Evolutionary conservation across 805 yeast species (phyloP), one percentile per base, ranked within the genome.

Genomic region (Kodamaea lidongshanica): DNA sequence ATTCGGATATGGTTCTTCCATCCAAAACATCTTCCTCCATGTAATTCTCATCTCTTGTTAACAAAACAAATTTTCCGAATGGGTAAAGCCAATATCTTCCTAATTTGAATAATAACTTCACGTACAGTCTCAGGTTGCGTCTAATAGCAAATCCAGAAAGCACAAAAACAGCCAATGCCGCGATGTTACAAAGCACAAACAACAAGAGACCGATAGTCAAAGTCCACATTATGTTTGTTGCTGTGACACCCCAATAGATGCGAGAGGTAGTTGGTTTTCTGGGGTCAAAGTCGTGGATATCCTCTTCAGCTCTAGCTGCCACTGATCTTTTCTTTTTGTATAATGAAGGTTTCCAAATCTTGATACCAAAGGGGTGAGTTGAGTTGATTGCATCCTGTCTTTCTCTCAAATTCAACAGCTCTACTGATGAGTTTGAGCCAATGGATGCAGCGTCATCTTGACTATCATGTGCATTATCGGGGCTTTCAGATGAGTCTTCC

Each of bases 281-380:
- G 3, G 63, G 57, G 31, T 65, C 68, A 11, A 78, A 73, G 27
- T 86, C 88, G 55, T 89, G 96, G 42, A 92, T 85, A 65, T 92
- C 98, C 39, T 82, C 82, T 37, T 85, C 94, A 2, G 97, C 96
- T 35, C 85, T 79, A 23, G 77, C 69, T 43, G 92, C 92, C 18
- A 92, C 96, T 4, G 96, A 84, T 47, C 98, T 77, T 36, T 73
- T 72, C 55, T 92, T 92, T 54, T 92, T 92, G 59, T 92, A 92
- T 33, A 92, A 64, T 2, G 97, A 96, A 1, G 98, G 98, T 50
- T 92, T 92, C 98, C 98, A 92, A 46, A 92, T 85, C 54, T 95
- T 80, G 26, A 92, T 89, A 69, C 98, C 98, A 48, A 92, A 92
- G 1, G 98, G 98, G 63, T 92, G 98, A 4, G 96, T 87, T 30